Base-by-base conservation (phyloP, 495 filamentous ascomycete species). In the Annulohypoxylon stygium region DNA sequence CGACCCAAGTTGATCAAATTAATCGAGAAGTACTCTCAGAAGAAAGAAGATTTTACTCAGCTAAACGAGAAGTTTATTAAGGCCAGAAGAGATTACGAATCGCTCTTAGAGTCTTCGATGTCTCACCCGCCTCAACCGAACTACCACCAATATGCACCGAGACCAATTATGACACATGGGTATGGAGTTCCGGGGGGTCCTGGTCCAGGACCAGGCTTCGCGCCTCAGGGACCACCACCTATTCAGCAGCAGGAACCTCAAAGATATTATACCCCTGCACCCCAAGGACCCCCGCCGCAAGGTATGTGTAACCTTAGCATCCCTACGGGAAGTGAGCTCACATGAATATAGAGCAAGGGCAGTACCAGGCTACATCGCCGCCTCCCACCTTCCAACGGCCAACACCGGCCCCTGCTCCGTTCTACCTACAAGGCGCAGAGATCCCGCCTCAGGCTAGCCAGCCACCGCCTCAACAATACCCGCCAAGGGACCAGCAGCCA, bases 21-120 rank as follows among this genome's bases (percentile, higher is more conserved):
- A 51, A 99, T 99, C 81, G 96, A 97, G 61, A 99, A 98, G 82
- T 99, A 99, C 75, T 97, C 96, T 12, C 96, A 99, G 78, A 98
- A 97, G 89, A 99, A 99, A 83, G 96, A 99, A 82, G 96, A 99
- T 77, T 98, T 99, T 78, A 97, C 95, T 2, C 94, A 97, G 76
- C 87, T 99, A 47, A 99, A 99, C 78, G 96, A 99, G 75, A 98
- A 98, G 80, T 99, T 99, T 81, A 98, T 99, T 85, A 99, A 99
- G 82, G 96, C 96, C 10, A 90, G 96, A 65, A 88, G 95, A 74
- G 96, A 98, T 78, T 99, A 98, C 80, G 96, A 99, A 81, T 90
- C 92, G 30, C 86, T 99, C n/a, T 85, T 99, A 39, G 96, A 99
- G 80, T 91, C 93, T 25, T 98, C 95, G 25, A 98, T 99, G 94